Conservation (phyloP, 169 alveolate species). For the Babesia ovis region DNA sequence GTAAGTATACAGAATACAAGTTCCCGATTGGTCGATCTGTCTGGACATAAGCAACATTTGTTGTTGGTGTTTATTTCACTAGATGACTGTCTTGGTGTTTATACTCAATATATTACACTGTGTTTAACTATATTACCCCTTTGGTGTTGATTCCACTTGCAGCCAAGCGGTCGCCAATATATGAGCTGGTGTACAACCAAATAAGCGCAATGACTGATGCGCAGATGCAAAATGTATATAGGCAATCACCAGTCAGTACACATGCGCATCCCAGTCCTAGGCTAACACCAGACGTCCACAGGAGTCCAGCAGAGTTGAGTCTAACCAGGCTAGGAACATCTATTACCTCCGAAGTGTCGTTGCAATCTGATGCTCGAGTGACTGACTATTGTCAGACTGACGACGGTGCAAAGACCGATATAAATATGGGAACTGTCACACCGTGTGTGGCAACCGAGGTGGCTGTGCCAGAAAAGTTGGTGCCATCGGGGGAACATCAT, state of each 20-base stretch:
- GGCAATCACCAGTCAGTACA: conserved; percentile 11
- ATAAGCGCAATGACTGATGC: conserved; percentile 29
- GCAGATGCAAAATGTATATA: conserved; percentile 8
- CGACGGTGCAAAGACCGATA: conserved; percentile 17
- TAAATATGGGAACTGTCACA: not conserved
- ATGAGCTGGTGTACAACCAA: conserved; percentile 29
- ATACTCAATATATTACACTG: no score
- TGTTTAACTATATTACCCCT: no score
- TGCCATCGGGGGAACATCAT: no score
- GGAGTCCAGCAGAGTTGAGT: not conserved
- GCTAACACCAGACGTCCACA: not conserved
- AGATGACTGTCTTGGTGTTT: no score
- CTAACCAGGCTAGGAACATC: not conserved
- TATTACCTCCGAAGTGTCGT: not conserved
- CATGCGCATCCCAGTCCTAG: not conserved
- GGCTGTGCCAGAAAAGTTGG: no score
- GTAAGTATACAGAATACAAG: no score
- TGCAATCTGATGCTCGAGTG: not conserved
- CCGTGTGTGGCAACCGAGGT: no score
- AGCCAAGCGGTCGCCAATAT: not conserved
- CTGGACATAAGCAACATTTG: no score
- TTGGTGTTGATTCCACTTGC: no score
- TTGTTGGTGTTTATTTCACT: no score
- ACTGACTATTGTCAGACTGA: not conserved
- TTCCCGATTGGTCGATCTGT: no score